phyloP scores from a whole-genome alignment of 345 rosid genomes.

The Eucalyptus tenuipes region DNA sequence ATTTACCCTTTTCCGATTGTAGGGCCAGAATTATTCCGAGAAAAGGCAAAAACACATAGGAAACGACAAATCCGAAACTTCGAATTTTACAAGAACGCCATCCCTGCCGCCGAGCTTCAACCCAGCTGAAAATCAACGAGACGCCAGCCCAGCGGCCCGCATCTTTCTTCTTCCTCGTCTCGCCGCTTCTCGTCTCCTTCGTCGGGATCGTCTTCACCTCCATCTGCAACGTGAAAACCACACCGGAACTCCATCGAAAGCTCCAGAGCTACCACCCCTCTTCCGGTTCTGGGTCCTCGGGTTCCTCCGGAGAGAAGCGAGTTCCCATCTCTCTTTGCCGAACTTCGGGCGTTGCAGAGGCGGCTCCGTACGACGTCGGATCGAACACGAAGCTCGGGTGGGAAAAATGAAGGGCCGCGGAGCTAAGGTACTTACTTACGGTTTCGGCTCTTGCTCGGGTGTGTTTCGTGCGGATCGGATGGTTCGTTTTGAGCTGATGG shows the following conservation, averaged over 20 bases:
- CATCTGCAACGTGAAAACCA: not conserved
- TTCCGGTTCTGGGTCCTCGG: not conserved
- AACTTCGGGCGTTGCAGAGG: not conserved
- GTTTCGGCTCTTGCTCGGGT: not conserved
- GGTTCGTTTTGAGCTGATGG: not conserved
- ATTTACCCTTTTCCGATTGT: not conserved
- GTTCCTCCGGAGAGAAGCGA: not conserved
- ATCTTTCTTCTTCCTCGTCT: not conserved
- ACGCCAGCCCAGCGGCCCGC: not conserved
- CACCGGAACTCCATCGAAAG: not conserved
- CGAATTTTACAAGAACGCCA: not conserved
- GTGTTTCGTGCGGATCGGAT: not conserved
- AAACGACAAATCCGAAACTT: not conserved
- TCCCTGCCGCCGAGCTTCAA: fast-evolving
- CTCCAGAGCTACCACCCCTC: not conserved
- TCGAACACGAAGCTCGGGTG: not conserved
- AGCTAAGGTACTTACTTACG: not conserved
- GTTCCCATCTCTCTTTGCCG: not conserved
- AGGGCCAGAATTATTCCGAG: not conserved
- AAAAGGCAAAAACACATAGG: not conserved
- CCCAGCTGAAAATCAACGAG: not conserved
- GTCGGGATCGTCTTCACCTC: not conserved
- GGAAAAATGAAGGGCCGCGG: not conserved
- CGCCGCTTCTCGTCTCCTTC: not conserved
- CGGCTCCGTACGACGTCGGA: not conserved